Evolutionary conservation across 441 rosid genomes (phyloP).

Genomic region (Syzygium malaccense): DNA sequence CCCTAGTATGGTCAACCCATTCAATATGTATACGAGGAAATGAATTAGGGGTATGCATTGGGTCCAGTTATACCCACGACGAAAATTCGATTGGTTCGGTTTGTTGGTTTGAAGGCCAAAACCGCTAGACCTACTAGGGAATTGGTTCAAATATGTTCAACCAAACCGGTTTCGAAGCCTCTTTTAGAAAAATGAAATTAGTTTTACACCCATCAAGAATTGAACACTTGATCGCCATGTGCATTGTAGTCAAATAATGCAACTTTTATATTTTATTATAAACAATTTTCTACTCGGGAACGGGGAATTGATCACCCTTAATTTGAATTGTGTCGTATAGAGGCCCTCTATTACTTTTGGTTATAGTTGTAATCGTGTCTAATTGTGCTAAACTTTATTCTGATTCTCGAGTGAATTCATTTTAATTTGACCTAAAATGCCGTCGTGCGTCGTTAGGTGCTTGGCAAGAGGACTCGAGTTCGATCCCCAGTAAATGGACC

Average conservation of each 20-base stretch:
- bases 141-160: background rate
- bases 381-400: background rate
- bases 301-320: background rate
- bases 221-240: fast-evolving
- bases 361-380: background rate
- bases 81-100: too few relatives aligned
- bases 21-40: background rate
- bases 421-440: background rate
- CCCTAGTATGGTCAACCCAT: background rate
- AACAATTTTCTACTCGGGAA: background rate
- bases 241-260: background rate
- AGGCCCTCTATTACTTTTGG: background rate
- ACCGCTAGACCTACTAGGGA: fast-evolving
- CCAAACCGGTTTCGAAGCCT: background rate
- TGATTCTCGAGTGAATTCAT: background rate
- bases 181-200: background rate
- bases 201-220: background rate
- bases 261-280: background rate
- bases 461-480: background rate
- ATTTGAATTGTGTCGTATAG: background rate
- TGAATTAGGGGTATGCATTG: background rate
- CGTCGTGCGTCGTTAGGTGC: background rate
- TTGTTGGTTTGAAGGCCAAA: background rate
- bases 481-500: too few relatives aligned
- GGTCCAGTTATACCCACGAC: background rate